Evolutionary conservation across 129 eudicot species (phyloP).

Genomic region (Deinandra increscens): DNA sequence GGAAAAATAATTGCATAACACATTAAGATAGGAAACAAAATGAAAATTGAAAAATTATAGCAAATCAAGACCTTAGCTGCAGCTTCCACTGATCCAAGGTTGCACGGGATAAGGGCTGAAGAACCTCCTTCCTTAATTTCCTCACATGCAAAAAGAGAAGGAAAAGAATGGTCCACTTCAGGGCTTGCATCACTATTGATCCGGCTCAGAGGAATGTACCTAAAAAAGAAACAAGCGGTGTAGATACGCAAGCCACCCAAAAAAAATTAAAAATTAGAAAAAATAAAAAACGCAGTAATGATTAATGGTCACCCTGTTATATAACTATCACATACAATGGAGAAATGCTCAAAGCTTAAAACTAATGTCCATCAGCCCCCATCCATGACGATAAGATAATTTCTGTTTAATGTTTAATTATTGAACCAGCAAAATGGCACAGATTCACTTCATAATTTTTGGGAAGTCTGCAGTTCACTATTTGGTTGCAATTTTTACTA

Average conservation of each 20-base stretch:
- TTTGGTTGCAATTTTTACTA: background rate
- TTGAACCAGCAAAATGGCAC: background rate
- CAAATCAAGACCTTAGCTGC: conserved; percentile 68
- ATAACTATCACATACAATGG: background rate
- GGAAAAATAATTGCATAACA: background rate
- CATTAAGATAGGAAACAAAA: background rate
- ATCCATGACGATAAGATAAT: background rate
- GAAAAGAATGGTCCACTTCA: conserved; percentile 44
- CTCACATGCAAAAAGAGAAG: conserved; percentile 59
- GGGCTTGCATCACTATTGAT: conserved; percentile 40
- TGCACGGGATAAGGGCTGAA: conserved; percentile 55
- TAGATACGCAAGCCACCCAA: background rate
- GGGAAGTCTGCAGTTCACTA: background rate
- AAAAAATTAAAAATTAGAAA: too few species aligned
- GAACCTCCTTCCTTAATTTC: conserved; percentile 58
- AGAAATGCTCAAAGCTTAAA: background rate
- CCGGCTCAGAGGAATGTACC: conserved; percentile 80
- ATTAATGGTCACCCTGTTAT: background rate
- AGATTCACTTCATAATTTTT: background rate
- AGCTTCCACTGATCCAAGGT: conserved; percentile 66
- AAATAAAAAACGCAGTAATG: too few species aligned
- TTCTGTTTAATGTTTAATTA: background rate
- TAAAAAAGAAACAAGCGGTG: conserved; percentile 29
- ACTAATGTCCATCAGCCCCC: background rate
- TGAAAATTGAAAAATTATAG: background rate